phyloP scores from a whole-genome alignment of 2,329 filamentous ascomycete genomes.

The Escovopsis weberi region DNA sequence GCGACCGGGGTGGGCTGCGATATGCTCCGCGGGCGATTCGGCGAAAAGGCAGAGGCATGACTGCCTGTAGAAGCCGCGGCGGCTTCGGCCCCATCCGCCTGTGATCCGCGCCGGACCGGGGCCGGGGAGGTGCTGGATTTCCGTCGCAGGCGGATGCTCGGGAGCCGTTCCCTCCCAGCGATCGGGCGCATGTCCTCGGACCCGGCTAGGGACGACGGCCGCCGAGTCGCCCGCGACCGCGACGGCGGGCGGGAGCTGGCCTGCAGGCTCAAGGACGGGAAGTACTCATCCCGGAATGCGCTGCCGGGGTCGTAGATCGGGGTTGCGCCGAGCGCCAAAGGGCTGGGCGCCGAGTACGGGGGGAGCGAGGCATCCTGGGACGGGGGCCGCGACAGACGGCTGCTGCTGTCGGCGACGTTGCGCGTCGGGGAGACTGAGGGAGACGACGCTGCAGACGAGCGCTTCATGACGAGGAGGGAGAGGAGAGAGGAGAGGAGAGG shows the following conservation, averaged over 20 bases:
- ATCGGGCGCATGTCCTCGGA: constrained; percentile 1
- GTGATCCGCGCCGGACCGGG: background rate
- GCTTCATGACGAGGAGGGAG: background rate
- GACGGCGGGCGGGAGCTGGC: constrained; percentile 1
- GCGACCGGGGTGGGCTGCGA: constrained; percentile 18
- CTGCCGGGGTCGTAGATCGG: constrained; percentile 1
- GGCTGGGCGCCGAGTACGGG: background rate
- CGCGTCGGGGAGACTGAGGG: background rate
- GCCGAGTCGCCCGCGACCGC: background rate
- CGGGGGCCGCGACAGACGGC: background rate
- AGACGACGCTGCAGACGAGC: background rate
- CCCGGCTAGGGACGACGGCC: background rate
- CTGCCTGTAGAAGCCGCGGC: no score
- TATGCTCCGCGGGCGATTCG: constrained; percentile 18
- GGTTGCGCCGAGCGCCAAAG: background rate
- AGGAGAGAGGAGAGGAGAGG: background rate
- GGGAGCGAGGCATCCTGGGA: background rate
- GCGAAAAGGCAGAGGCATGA: background rate
- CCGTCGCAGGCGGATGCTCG: constrained; percentile 12
- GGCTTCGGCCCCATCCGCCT: no score
- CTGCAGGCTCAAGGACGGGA: constrained; percentile 1
- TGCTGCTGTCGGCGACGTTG: background rate
- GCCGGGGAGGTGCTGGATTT: constrained; percentile 3
- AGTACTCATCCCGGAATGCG: constrained; percentile 5
- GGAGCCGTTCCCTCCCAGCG: constrained; percentile 6